These are phyloP conservation scores for Suillus weaverae DNA, from an alignment of 768 basidiomycete species.

Conservation along the genomic window DNA sequence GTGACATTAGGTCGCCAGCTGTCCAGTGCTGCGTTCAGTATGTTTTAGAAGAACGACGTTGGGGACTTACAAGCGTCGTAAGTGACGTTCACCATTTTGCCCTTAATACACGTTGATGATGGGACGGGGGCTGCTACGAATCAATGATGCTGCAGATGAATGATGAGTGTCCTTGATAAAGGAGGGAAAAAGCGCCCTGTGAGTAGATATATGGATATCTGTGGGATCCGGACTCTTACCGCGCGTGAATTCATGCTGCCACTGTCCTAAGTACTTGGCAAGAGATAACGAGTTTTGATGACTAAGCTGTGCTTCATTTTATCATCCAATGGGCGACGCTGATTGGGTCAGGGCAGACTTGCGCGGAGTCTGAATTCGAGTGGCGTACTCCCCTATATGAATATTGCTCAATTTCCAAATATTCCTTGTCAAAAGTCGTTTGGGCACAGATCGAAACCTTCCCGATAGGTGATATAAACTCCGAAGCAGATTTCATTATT, in stretches of 20 bases:
- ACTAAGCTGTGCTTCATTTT: conserved; percentile 9
- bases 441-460: background rate
- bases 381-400: background rate
- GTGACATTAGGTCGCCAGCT: conserved; percentile 43
- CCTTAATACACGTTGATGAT: background rate
- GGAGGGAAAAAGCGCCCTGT: background rate
- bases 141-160: background rate
- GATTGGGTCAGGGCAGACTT: background rate
- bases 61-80: conserved; percentile 39
- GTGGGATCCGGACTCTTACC: conserved; percentile 22
- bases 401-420: background rate
- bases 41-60: background rate
- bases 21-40: background rate
- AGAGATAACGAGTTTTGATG: conserved; percentile 14
- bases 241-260: background rate
- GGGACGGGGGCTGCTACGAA: conserved; percentile 1
- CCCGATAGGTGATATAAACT: too few species aligned
- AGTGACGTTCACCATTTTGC: conserved; percentile 44
- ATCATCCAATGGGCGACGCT: background rate
- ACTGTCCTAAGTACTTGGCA: conserved; percentile 4
- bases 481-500: background rate
- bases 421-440: background rate
- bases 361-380: background rate
- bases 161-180: conserved; percentile 10
- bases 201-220: conserved; percentile 21